Conservation (phyloP, 2,329 filamentous ascomycete species). For the Sporothrix humicola region DNA sequence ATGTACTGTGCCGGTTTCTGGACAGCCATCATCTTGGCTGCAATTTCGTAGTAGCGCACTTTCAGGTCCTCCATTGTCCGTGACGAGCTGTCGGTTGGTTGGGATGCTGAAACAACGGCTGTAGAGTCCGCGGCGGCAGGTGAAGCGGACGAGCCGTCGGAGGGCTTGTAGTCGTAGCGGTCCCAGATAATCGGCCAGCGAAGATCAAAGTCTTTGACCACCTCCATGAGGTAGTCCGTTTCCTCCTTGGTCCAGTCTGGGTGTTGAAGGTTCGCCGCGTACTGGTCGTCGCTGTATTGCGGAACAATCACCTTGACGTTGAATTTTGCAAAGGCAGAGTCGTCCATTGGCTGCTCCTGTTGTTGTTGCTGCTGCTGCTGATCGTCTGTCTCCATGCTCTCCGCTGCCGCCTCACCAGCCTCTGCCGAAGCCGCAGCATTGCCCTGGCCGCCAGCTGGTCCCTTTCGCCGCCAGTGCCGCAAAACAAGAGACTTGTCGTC, state of each 20-base stretch:
- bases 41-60: constrained; percentile 85
- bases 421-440: constrained; percentile 19
- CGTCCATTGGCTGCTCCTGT: constrained; percentile 51
- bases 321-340: constrained; percentile 80
- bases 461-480: constrained; percentile 74
- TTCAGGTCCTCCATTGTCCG: constrained; percentile 91
- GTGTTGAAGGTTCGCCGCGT: constrained; percentile 73
- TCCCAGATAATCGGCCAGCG: constrained; percentile 93
- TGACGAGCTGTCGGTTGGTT: constrained; percentile 45
- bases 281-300: constrained; percentile 85
- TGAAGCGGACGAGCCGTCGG: constrained; percentile 50
- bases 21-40: constrained; percentile 79
- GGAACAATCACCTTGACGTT: constrained; percentile 81
- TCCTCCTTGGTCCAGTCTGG: constrained; percentile 89
- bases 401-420: not conserved
- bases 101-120: constrained; percentile 57
- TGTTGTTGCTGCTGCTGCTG: constrained; percentile 6
- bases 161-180: constrained; percentile 77
- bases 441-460: constrained; percentile 38
- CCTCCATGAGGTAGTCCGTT: constrained; percentile 84
- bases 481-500: constrained; percentile 69
- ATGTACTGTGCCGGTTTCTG: constrained; percentile 84
- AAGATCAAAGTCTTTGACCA: constrained; percentile 79
- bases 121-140: constrained; percentile 42
- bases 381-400: not conserved